Evolutionary conservation across 2,329 filamentous ascomycete genomes (phyloP).

Genomic region (Fusarium sp.): DNA sequence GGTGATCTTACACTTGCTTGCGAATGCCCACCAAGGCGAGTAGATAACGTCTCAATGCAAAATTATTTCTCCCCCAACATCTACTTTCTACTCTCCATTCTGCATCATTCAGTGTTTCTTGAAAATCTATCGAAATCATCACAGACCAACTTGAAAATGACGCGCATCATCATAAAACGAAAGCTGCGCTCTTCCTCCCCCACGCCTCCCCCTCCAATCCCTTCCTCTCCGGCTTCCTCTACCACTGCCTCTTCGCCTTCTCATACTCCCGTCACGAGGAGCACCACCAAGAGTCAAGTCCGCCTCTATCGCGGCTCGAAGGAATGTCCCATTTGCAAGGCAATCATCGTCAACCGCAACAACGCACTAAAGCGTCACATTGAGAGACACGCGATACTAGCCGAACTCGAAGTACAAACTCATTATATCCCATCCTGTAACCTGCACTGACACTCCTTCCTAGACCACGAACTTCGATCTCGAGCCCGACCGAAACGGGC

Average conservation of each 20-base stretch:
- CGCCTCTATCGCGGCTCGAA: background rate
- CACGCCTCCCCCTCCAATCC: rapidly evolving
- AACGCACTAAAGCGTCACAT: constrained; percentile 9
- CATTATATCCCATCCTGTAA: rapidly evolving
- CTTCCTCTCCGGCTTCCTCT: rapidly evolving
- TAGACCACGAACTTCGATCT: constrained; percentile 7
- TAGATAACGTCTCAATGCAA: rapidly evolving
- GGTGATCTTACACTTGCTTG: background rate
- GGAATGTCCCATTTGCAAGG: constrained; percentile 15
- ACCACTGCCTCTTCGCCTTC: no score
- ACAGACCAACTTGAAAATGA: background rate
- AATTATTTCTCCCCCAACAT: background rate
- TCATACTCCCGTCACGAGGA: background rate
- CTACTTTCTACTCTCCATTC: rapidly evolving
- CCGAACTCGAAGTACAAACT: background rate
- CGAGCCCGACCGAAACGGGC: background rate
- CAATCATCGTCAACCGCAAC: constrained; percentile 3
- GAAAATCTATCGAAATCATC: no score
- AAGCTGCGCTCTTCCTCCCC: background rate
- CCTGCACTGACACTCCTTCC: background rate
- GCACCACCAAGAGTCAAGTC: background rate
- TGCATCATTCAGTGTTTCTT: background rate
- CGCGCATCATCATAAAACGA: constrained; percentile 1
- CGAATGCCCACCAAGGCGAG: no score
- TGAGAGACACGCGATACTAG: constrained; percentile 14